phyloP scores from a whole-genome alignment of 2,329 filamentous ascomycete genomes.

The Sporothrix curviconia region DNA sequence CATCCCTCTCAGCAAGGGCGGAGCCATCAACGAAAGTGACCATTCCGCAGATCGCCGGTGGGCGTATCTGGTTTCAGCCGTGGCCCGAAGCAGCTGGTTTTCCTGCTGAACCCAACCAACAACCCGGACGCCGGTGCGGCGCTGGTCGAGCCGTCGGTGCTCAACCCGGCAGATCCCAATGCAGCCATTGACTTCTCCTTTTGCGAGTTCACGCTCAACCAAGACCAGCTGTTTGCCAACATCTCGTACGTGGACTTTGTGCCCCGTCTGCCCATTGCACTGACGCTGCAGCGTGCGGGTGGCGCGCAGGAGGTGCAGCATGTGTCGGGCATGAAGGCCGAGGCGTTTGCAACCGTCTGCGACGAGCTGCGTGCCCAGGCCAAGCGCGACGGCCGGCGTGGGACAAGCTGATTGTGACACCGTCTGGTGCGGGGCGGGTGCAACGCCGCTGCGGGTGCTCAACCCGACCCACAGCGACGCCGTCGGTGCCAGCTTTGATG shows the following conservation, averaged over 20 bases:
- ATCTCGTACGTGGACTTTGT: slow-evolving; percentile 65
- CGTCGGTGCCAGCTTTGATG: slow-evolving; percentile 37
- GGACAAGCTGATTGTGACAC: slow-evolving; percentile 47
- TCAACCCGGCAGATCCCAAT: slow-evolving; percentile 53
- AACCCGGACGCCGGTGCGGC: slow-evolving; percentile 40
- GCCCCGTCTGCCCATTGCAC: slow-evolving; percentile 44
- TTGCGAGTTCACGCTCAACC: slow-evolving; percentile 56
- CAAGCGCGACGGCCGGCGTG: slow-evolving; percentile 49
- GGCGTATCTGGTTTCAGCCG: slow-evolving; percentile 58
- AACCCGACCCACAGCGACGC: slow-evolving; percentile 39
- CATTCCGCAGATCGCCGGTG: slow-evolving; percentile 59
- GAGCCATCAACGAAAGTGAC: slow-evolving; percentile 43
- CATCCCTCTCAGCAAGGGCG: slow-evolving; percentile 54
- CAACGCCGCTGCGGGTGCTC: slow-evolving; percentile 33
- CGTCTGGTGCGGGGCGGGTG: slow-evolving; percentile 14
- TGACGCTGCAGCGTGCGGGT: slow-evolving; percentile 39
- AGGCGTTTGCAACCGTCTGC: slow-evolving; percentile 52
- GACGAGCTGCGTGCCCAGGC: slow-evolving; percentile 49
- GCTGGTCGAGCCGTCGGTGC: slow-evolving; percentile 61
- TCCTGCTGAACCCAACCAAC: slow-evolving; percentile 50
- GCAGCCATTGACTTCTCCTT: slow-evolving; percentile 48
- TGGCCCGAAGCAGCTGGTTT: slow-evolving; percentile 47
- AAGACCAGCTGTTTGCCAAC: slow-evolving; percentile 52
- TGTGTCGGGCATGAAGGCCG: slow-evolving; percentile 50
- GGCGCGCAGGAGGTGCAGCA: slow-evolving; percentile 36